Evolutionary conservation across 129 eudicot species (phyloP), one percentile per base, ranked within the genome.

Genomic region (Pittosporum tobira): DNA sequence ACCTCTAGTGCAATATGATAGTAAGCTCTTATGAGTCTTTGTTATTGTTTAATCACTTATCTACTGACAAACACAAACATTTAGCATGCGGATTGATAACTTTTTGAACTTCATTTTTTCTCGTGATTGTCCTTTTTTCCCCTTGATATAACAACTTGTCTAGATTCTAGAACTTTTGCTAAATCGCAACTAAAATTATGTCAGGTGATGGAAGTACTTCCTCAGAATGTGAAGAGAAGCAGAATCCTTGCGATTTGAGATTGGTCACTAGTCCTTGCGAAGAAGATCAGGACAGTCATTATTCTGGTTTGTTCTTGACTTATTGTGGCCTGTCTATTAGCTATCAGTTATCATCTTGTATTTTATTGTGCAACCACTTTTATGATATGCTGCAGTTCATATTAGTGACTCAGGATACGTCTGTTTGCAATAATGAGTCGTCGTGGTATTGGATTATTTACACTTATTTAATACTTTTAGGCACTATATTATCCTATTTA

Each of bases 1-100:
- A 18, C 77, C 58, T 31, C 72, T 88, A 70, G 90, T 88, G 64
- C 87, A 71, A 29, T 88, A 88, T 64, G 94, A 79, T 57, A 81
- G 96, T 88, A 79, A 88, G 94, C 66, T 70, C 59, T 45, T 48
- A 4, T 59, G 34, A 15, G 16, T 16, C 47, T 25, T 49, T 24
- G 29, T 52, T 42, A 18, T 18, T 51, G 47, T 13, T 43, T 42
- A 34, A 54, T 29, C 19, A n/a, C 40, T 12, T 28, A 28, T 52
- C 21, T 13, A 52, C n/a, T 28, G 59, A 15, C 22, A 51, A 25
- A 26, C 18, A 8, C 11, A 12, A 15, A 53, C 21, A 15, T 31
- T 43, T 3, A 15, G 16, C 18, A 43, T 43, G 11, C 14, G 48
- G 46, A 1, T 5, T 55, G 25, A n/a, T n/a, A n/a, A n/a, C n/a